Conservation (phyloP, 768 basidiomycete species). For the Hericium coralloides region DNA sequence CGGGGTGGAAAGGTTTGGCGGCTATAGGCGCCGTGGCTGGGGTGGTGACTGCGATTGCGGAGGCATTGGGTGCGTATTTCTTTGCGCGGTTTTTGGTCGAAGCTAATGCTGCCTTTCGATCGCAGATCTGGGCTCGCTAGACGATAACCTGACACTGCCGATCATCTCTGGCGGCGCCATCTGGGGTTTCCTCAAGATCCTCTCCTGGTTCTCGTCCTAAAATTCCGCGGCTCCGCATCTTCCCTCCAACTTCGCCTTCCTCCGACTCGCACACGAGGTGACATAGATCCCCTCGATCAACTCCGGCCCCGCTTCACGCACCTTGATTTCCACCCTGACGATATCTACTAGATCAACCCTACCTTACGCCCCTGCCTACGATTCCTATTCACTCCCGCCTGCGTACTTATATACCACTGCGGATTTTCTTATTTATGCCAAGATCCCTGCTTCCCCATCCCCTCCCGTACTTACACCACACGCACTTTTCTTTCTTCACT, state of each 20-base stretch:
- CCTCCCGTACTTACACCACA: too few relatives aligned
- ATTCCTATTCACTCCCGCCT: too few relatives aligned
- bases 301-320: not conserved
- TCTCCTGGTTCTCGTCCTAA: constrained; percentile 25
- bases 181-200: constrained; percentile 42
- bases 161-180: constrained; percentile 74
- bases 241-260: not conserved
- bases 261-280: not conserved
- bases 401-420: too few relatives aligned
- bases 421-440: too few relatives aligned
- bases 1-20: constrained; percentile 42
- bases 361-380: too few relatives aligned
- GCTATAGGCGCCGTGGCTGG: constrained; percentile 59
- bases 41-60: constrained; percentile 75
- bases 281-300: not conserved
- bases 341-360: too few relatives aligned
- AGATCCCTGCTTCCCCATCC: too few relatives aligned
- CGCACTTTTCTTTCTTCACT: too few relatives aligned
- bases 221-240: not conserved
- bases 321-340: not conserved
- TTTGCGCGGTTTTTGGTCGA: not conserved
- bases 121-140: constrained; percentile 72
- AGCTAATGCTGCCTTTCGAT: not conserved
- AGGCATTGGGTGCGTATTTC: constrained; percentile 67
- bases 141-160: constrained; percentile 88